A percentile compares a stretch with the other conserved stretches of the same genome.
These are phyloP conservation scores for Populus hybrid DNA, from an alignment of 441 rosid species.

Conservation along the genomic window DNA sequence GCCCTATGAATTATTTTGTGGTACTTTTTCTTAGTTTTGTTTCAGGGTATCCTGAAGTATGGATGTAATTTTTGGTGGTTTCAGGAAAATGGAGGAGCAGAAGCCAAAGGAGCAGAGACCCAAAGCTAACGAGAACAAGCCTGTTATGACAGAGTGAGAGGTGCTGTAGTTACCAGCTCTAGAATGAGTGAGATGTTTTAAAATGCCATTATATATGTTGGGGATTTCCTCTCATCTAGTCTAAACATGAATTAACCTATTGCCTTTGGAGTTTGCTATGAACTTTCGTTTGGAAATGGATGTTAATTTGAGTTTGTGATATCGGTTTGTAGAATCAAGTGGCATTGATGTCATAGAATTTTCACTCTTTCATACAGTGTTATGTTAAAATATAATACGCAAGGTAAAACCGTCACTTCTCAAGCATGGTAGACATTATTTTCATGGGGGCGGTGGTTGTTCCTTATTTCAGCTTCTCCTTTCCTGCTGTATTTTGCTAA, in stretches of 20 bases:
- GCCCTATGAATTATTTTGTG: background rate
- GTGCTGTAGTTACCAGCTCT: constrained; percentile 6
- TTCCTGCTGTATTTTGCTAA: too few relatives aligned
- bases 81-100: constrained; percentile 88
- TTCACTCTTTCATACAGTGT: too few relatives aligned
- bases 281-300: constrained; percentile 9
- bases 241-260: background rate
- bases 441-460: too few relatives aligned
- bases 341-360: background rate
- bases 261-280: constrained; percentile 1
- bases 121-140: constrained; percentile 93
- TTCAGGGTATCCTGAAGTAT: background rate
- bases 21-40: background rate
- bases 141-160: constrained; percentile 73
- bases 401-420: too few relatives aligned
- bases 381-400: background rate
- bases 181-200: constrained; percentile 4
- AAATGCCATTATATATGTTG: constrained; percentile 1
- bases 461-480: too few relatives aligned
- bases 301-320: background rate
- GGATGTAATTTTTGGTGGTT: constrained; percentile 8
- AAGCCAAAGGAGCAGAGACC: constrained; percentile 89
- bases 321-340: background rate
- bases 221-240: constrained; percentile 1
- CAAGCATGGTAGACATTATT: background rate